phyloP scores from a whole-genome alignment of 2,329 filamentous ascomycete species.

The Cordyceps farinosa region DNA sequence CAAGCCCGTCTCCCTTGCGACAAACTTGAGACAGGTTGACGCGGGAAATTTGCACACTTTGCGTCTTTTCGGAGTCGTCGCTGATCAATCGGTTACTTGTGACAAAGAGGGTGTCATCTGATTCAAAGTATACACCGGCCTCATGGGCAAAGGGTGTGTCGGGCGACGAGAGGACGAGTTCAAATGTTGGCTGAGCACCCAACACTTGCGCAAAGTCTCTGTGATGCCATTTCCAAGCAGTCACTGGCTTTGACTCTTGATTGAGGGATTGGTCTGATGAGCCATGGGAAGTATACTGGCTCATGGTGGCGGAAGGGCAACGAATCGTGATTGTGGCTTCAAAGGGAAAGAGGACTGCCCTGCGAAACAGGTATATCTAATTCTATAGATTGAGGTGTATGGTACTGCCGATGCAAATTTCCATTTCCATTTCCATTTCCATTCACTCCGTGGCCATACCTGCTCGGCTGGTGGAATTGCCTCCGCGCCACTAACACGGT shows the following conservation, averaged over 20 bases:
- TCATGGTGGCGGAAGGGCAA: neutral
- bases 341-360: neutral
- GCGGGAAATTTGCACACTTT: conserved; percentile 30
- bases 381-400: no score
- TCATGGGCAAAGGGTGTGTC: conserved; percentile 43
- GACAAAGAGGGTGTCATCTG: conserved; percentile 30
- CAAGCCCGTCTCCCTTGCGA: neutral
- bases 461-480: no score
- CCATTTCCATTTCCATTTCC: no score
- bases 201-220: neutral
- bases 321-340: neutral
- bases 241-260: neutral
- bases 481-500: no score
- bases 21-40: conserved; percentile 30
- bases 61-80: conserved; percentile 22
- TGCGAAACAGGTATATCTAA: no score
- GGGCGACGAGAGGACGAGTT: neutral
- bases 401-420: no score
- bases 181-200: neutral
- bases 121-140: conserved; percentile 35
- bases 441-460: no score
- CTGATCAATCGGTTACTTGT: conserved; percentile 33
- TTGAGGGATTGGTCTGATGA: neutral
- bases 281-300: neutral
- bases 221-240: neutral